phyloP scores from a whole-genome alignment of 768 basidiomycete genomes.

The Leucosporidium scottii region DNA sequence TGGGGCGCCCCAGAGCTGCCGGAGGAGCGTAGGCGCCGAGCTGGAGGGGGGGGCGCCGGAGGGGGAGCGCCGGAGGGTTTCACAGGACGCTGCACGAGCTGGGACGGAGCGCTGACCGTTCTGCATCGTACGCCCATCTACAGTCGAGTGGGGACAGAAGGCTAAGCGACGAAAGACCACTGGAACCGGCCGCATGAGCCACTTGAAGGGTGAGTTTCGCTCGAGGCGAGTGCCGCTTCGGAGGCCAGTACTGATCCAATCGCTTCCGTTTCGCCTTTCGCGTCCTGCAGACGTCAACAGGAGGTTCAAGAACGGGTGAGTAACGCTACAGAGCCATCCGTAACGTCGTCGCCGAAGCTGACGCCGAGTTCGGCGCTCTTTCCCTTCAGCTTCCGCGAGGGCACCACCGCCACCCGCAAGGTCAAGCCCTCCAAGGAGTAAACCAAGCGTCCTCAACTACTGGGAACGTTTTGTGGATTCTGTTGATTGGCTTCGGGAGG shows the following conservation, averaged over 20 bases:
- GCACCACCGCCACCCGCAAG: conserved; percentile 83
- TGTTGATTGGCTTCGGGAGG: no score
- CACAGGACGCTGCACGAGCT: not conserved
- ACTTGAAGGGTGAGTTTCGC: conserved; percentile 84
- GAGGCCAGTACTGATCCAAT: no score
- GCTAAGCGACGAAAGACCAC: conserved; percentile 99
- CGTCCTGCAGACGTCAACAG: no score
- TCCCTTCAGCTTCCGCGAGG: conserved; percentile 56
- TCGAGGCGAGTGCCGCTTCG: conserved; percentile 53
- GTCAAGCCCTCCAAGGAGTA: conserved; percentile 51
- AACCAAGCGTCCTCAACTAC: not conserved
- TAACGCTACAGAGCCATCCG: not conserved
- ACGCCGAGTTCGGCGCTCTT: not conserved
- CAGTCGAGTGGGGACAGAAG: conserved; percentile 90
- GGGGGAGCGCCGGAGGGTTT: not conserved
- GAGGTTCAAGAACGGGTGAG: conserved; percentile 86
- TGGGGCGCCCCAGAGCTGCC: no score
- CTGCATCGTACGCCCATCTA: not conserved
- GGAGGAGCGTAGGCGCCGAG: no score
- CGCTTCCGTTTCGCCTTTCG: no score
- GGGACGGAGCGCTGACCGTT: not conserved
- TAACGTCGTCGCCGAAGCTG: not conserved
- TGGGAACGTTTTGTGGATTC: no score
- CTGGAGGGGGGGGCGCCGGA: not conserved
- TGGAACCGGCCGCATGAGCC: conserved; percentile 89